Evolutionary conservation across 139 green algal genomes (phyloP), one percentile per base, ranked within the genome.

Genomic region (Chlamydomonas applanata): DNA sequence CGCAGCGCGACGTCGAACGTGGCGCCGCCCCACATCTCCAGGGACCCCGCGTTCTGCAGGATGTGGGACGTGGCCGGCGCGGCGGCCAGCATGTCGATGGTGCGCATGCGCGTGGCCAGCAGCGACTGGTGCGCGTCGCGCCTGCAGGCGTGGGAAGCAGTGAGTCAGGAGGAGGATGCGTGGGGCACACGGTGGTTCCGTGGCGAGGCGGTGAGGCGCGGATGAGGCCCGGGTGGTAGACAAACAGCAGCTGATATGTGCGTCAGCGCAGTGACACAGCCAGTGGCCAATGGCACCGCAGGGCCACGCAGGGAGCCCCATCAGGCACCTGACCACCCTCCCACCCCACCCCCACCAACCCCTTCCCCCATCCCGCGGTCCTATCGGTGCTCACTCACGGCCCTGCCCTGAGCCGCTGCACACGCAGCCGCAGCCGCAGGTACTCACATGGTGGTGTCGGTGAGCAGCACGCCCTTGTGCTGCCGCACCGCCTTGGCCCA

Each of bases 11-110:
- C 94, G 78, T 98, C 94, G 77, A 97, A 98, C 4, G 94, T 98
- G 33, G 93, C 94, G 3, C 94, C 94, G 49, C 94, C 94, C 94
- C 94, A 98, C 85, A 95, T 92, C 86, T 98, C 94, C 59, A 98
- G 75, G 9, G 82, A 92, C 20, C 86, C 90, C 27, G 86, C 87
- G 24, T 82, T 69, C 29, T 74, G 73, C 72, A 97, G 78, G 60
- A 94, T 68, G 66, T 81, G 75, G 0, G 88, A 71, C 17, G 93
- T 97, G 77, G 84, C 85, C 24, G 83, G 80, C 4, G 90, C 91
- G 22, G 84, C 89, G 66, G 87, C 87, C 9, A 95, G 76, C 79
- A 98, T 89, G 90, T 98, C 94, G 67, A 91, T 82, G 0, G 91
- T 97, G 76, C 92, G 88, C 80, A 97, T 90, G 73, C 92, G 87